Conservation (phyloP, 2,329 filamentous ascomycete genomes). For the Hypoxylon sp. region DNA sequence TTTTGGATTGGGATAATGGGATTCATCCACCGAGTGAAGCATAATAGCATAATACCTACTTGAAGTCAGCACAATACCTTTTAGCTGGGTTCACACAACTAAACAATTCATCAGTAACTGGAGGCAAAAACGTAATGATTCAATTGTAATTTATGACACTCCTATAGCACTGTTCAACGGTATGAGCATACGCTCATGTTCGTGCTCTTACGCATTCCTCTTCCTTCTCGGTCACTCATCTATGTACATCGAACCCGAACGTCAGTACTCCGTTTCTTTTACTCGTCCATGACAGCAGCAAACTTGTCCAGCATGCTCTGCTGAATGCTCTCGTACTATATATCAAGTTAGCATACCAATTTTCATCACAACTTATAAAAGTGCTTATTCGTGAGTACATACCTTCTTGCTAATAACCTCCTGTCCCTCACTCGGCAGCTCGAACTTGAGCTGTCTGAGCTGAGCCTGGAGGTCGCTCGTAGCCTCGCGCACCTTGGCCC, state of each 20-base stretch:
- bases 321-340: constrained; percentile 89
- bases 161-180: constrained; percentile 28
- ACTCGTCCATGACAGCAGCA: constrained; percentile 95
- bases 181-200: constrained; percentile 11
- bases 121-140: constrained; percentile 19
- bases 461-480: constrained; percentile 88
- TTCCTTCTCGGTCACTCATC: constrained; percentile 5
- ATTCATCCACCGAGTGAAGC: not conserved
- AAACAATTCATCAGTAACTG: not conserved
- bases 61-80: too few species aligned
- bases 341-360: constrained; percentile 7
- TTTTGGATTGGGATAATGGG: too few species aligned
- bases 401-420: constrained; percentile 88
- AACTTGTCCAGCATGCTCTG: constrained; percentile 98
- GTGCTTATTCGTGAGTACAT: constrained; percentile 51
- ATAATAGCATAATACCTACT: not conserved
- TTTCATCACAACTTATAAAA: not conserved
- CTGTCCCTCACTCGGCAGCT: constrained; percentile 88
- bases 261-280: constrained; percentile 55
- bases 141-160: constrained; percentile 32
- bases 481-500: constrained; percentile 92
- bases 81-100: not conserved
- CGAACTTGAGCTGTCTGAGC: constrained; percentile 95
- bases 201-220: not conserved
- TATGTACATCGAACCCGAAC: constrained; percentile 35